Evolutionary conservation across 208 protist genomes (phyloP).

Genomic region (Acanthamoeba sp.): DNA sequence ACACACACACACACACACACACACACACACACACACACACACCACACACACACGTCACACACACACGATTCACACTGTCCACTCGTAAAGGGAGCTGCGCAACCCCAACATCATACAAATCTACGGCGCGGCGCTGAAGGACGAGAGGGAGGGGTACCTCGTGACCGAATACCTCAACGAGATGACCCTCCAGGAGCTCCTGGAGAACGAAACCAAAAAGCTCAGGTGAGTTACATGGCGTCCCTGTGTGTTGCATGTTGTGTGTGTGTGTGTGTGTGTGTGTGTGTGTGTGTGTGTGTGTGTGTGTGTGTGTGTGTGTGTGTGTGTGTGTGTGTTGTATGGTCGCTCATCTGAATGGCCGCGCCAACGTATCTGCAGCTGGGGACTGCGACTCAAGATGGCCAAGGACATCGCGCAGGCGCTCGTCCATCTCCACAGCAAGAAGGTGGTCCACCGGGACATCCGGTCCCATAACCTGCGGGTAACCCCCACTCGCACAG

Average conservation of each 20-base stretch:
- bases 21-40: too few relatives aligned
- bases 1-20: too few relatives aligned
- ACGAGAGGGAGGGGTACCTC: constrained; percentile 41
- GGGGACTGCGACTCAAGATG: constrained; percentile 36
- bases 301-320: too few relatives aligned
- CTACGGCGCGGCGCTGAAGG: not conserved
- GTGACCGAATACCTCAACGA: constrained; percentile 22
- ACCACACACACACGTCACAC: too few relatives aligned
- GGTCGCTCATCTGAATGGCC: not conserved
- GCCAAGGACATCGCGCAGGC: constrained; percentile 39
- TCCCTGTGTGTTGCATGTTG: not conserved
- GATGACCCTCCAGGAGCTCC: not conserved
- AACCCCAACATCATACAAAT: not conserved
- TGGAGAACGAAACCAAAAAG: constrained; percentile 35
- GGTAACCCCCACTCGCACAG: too few relatives aligned
- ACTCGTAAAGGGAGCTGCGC: not conserved
- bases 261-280: too few relatives aligned
- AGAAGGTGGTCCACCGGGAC: constrained; percentile 61
- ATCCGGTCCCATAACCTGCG: constrained; percentile 31
- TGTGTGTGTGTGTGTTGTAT: too few relatives aligned
- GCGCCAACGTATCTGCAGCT: not conserved
- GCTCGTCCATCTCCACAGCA: constrained; percentile 35
- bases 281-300: too few relatives aligned
- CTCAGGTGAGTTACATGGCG: not conserved
- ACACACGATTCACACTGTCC: too few relatives aligned